These are phyloP conservation scores for Scleroderma bovista DNA, from an alignment of 768 basidiomycete species.

Conservation along the genomic window DNA sequence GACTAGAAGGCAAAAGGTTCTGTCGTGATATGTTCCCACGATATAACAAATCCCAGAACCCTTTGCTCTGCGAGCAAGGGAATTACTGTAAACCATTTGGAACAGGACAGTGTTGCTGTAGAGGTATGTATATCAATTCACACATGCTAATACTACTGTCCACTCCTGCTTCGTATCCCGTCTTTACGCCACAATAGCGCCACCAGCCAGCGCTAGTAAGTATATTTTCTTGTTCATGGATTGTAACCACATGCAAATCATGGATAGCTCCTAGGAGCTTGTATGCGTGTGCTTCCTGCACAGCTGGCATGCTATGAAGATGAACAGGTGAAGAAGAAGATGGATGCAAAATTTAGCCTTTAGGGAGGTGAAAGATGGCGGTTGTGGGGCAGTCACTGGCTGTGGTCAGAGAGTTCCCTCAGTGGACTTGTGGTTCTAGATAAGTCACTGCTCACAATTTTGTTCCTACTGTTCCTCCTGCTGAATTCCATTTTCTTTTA, in stretches of 20 bases:
- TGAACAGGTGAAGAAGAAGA: conserved; percentile 41
- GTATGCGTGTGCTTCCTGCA: conserved; percentile 42
- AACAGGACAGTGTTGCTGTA: too few species aligned
- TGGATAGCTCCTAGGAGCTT: conserved; percentile 57
- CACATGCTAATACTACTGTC: too few species aligned
- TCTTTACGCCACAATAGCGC: too few species aligned
- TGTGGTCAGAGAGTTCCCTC: conserved; percentile 51
- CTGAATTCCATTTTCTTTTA: background rate
- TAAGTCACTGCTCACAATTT: conserved; percentile 17
- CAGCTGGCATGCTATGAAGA: conserved; percentile 30
- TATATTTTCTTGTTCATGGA: too few species aligned
- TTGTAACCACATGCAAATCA: conserved; percentile 39
- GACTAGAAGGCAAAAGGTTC: too few species aligned
- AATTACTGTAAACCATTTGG: too few species aligned
- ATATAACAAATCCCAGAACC: too few species aligned
- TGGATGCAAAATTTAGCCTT: conserved; percentile 37
- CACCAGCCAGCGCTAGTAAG: too few species aligned
- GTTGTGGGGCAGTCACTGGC: conserved; percentile 50
- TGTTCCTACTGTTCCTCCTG: conserved; percentile 1
- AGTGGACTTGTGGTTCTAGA: conserved; percentile 48
- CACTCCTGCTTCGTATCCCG: too few species aligned
- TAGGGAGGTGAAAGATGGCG: conserved; percentile 43
- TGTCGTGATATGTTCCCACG: too few species aligned
- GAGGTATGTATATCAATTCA: too few species aligned
- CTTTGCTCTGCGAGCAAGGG: too few species aligned